Evolutionary conservation across 345 rosid species (phyloP).

Genomic region (Laguncularia racemosa): DNA sequence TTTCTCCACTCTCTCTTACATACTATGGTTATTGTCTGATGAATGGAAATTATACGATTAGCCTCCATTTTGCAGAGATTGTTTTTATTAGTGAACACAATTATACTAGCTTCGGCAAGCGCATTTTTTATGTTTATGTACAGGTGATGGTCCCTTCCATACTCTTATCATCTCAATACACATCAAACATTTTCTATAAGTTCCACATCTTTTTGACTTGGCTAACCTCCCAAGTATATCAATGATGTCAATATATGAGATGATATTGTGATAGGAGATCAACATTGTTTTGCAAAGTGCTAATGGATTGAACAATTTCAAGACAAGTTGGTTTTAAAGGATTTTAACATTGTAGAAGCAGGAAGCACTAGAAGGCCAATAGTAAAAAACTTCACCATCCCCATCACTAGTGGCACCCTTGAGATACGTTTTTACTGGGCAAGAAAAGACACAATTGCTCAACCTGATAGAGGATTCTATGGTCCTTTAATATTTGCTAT

Average conservation of each 20-base stretch:
- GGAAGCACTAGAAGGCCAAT: conserved; percentile 30
- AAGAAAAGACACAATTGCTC: conserved; percentile 49
- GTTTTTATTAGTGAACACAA: conserved; percentile 38
- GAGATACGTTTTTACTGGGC: conserved; percentile 48
- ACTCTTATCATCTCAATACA: background rate
- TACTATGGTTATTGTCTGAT: conserved; percentile 60
- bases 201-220: conserved; percentile 5
- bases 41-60: conserved; percentile 45
- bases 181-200: background rate
- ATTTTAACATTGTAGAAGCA: conserved; percentile 47
- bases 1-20: conserved; percentile 53
- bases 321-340: conserved; percentile 37
- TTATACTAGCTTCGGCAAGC: conserved; percentile 49
- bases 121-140: conserved; percentile 50
- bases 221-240: background rate
- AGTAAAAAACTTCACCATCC: conserved; percentile 17
- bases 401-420: conserved; percentile 27
- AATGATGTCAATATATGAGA: too few species aligned
- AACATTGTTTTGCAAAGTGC: background rate
- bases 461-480: conserved; percentile 39
- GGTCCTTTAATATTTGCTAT: conserved; percentile 60
- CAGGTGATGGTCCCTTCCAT: conserved; percentile 28
- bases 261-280: background rate
- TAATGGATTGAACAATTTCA: conserved; percentile 13
- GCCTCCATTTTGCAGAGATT: conserved; percentile 54